A percentile compares a stretch with the other conserved stretches of the same genome.
phyloP scores from a whole-genome alignment of 108 stramenopile species.

The Nannochloropsis gaditana region DNA sequence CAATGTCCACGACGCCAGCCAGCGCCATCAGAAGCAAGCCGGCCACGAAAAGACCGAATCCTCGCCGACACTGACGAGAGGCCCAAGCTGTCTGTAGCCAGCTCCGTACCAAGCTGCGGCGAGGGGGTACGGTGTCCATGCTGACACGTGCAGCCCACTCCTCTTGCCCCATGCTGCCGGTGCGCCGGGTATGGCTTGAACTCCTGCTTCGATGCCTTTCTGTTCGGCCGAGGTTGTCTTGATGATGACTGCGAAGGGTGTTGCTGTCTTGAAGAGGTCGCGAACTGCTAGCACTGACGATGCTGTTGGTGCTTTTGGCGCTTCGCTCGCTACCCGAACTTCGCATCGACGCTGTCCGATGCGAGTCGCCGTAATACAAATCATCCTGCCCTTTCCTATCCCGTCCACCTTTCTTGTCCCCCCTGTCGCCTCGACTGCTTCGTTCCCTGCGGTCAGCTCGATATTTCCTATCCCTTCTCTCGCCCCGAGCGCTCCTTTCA shows the following conservation, averaged over 20 bases:
- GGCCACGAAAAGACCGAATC: not conserved
- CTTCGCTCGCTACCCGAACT: not conserved
- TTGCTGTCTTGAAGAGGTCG: not conserved
- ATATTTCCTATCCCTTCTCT: too few species aligned
- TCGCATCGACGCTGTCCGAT: not conserved
- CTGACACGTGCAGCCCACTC: not conserved
- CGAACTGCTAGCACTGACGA: not conserved
- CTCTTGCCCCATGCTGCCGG: not conserved
- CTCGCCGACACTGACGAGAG: not conserved
- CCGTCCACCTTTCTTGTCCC: too few species aligned
- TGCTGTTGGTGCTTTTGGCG: not conserved
- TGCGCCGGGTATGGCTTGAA: not conserved
- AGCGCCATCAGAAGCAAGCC: not conserved
- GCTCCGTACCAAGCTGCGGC: not conserved
- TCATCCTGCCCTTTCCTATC: too few species aligned
- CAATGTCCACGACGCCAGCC: not conserved
- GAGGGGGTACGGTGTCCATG: not conserved
- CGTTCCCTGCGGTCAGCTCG: too few species aligned
- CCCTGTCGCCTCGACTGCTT: too few species aligned
- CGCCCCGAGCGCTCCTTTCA: not conserved
- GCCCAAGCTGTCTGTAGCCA: constrained; percentile 6
- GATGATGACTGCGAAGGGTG: not conserved
- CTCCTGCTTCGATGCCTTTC: not conserved
- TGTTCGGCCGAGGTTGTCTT: not conserved
- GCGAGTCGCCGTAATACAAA: too few species aligned